Evolutionary conservation across 2,329 filamentous ascomycete species (phyloP).

Genomic region (Fusarium sp.): DNA sequence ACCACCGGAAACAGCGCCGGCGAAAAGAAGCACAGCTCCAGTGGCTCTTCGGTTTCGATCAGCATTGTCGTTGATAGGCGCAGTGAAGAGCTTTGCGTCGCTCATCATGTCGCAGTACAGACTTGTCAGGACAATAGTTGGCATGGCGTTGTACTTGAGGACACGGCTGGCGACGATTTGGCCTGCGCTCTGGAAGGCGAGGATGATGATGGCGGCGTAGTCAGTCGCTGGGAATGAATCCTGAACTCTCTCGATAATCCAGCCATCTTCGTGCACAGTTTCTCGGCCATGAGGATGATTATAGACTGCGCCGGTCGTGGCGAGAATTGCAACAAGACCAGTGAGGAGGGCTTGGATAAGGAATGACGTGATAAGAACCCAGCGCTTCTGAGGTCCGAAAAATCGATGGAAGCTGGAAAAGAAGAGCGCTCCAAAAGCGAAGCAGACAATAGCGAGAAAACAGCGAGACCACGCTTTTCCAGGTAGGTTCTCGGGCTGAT

Average conservation of each 20-base stretch:
- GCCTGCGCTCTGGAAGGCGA: constrained; percentile 43
- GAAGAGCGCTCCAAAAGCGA: constrained; percentile 41
- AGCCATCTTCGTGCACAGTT: constrained; percentile 28
- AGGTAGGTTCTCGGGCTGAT: constrained; percentile 42
- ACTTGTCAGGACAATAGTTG: constrained; percentile 42
- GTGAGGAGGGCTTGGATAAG: constrained; percentile 37
- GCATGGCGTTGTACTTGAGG: constrained; percentile 44
- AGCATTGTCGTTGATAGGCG: constrained; percentile 38
- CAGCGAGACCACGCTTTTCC: constrained; percentile 44
- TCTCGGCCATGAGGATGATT: constrained; percentile 33
- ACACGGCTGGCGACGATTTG: constrained; percentile 43
- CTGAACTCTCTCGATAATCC: constrained; percentile 37
- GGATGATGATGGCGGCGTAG: constrained; percentile 39
- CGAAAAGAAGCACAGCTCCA: constrained; percentile 38
- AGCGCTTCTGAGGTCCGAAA: constrained; percentile 43
- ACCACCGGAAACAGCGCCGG: constrained; percentile 38
- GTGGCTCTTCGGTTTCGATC: constrained; percentile 37
- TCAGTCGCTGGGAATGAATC: constrained; percentile 39
- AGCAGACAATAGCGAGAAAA: constrained; percentile 42
- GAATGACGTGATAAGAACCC: constrained; percentile 40
- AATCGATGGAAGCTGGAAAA: constrained; percentile 43
- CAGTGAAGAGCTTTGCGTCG: constrained; percentile 41
- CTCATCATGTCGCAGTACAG: constrained; percentile 45
- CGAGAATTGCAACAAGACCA: constrained; percentile 39
- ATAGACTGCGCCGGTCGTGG: constrained; percentile 37